Percentiles rank a stretch among this genome's conserved stretches.
Evolutionary conservation across 2,329 filamentous ascomycete species (phyloP).

Genomic region (Penicillium sp.): DNA sequence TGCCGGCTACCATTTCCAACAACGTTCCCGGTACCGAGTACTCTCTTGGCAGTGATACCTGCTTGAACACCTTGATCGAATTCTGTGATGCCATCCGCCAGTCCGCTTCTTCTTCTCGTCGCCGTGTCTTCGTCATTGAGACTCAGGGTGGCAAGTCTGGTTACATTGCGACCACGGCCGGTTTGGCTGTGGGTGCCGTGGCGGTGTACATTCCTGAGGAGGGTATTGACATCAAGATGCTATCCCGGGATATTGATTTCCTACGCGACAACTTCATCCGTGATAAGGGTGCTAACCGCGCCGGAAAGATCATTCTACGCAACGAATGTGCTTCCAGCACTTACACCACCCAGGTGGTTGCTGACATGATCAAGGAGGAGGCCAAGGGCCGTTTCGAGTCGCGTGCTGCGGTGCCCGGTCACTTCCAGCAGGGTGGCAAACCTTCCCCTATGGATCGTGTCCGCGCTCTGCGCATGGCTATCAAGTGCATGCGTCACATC

Average conservation of each 20-base stretch:
- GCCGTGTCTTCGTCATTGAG: conserved; percentile 95
- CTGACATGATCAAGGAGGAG: conserved; percentile 92
- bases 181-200: conserved; percentile 82
- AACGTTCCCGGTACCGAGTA: conserved; percentile 98
- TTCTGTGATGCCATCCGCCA: conserved; percentile 98
- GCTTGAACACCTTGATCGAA: conserved; percentile 85
- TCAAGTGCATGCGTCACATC: conserved; percentile 89
- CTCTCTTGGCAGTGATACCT: conserved; percentile 93
- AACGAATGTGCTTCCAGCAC: conserved; percentile 90
- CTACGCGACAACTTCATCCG: conserved; percentile 77
- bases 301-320: conserved; percentile 90
- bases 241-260: conserved; percentile 82
- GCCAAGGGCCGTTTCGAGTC: conserved; percentile 88
- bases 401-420: conserved; percentile 82
- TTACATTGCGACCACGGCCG: conserved; percentile 86
- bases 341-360: conserved; percentile 88
- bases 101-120: conserved; percentile 85
- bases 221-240: conserved; percentile 88
- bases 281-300: conserved; percentile 81
- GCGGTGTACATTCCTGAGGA: conserved; percentile 97
- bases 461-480: conserved; percentile 81
- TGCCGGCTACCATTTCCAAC: conserved; percentile 97
- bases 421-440: conserved; percentile 89
- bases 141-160: conserved; percentile 93
- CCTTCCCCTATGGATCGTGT: conserved; percentile 96